These are phyloP conservation scores for Pyrenochaeta sp. DNA, from an alignment of 2,329 filamentous ascomycete genomes.

Conservation along the genomic window DNA sequence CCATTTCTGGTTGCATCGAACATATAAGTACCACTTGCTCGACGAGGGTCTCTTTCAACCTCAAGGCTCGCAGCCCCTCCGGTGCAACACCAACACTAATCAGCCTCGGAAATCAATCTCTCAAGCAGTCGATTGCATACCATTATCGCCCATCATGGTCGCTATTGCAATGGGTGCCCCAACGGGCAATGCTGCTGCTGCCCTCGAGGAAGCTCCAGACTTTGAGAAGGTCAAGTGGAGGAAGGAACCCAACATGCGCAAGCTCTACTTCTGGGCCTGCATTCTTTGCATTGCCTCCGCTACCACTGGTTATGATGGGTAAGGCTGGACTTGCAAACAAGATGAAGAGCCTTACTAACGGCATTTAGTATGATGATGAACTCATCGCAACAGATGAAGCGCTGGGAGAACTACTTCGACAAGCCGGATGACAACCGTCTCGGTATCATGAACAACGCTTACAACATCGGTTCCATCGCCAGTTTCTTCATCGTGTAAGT, in stretches of 20 bases:
- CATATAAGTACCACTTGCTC: constrained; percentile 29
- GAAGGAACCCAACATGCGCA: constrained; percentile 62
- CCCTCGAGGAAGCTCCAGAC: constrained; percentile 57
- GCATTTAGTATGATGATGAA: constrained; percentile 52
- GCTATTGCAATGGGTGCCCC: constrained; percentile 22
- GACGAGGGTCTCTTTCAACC: constrained; percentile 12
- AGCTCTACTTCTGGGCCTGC: constrained; percentile 61
- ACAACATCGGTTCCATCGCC: constrained; percentile 50
- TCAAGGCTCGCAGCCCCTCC: constrained; percentile 22
- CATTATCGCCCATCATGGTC: constrained; percentile 14
- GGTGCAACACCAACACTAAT: constrained; percentile 13
- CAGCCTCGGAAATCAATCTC: background rate
- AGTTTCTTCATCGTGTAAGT: constrained; percentile 41
- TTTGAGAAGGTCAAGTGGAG: constrained; percentile 62
- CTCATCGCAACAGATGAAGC: constrained; percentile 51
- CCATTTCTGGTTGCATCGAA: constrained; percentile 6
- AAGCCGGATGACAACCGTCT: constrained; percentile 49
- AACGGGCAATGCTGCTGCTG: constrained; percentile 32
- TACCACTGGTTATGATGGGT: constrained; percentile 65
- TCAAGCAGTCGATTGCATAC: background rate
- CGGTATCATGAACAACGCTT: constrained; percentile 56
- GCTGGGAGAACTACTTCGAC: constrained; percentile 50
- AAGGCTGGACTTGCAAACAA: constrained; percentile 24
- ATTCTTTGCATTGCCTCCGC: constrained; percentile 63
- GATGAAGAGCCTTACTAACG: constrained; percentile 10